Base-by-base conservation (phyloP, 306 rosid genomes). In the Rosa persica region DNA sequence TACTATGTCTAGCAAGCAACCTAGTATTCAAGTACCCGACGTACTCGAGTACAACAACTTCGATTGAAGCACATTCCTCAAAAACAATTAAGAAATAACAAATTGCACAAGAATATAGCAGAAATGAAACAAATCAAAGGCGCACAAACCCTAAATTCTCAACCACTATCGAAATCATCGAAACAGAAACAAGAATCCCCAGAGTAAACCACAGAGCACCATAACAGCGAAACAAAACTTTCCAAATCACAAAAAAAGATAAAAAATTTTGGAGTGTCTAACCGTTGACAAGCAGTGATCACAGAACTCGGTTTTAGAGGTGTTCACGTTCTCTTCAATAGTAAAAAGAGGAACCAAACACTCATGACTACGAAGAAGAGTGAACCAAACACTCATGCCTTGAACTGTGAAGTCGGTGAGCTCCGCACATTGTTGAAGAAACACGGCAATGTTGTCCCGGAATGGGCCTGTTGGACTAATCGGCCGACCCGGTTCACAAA, bases 371-470 rank as follows among this genome's bases (percentile, higher is more conserved):
- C 89, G 90, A 60, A 60, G 38, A 78, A 92, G 91, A n/a, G 96
- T 88, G 60, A 93, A 83, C 96, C 97, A 94, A 1, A 86, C 70
- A 2, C 89, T 86, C 84, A 88, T 89, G 5, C 89, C 90, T 43
- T 78, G 83, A 13, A 92, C 82, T 6, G 40, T 57, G 76, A 85
- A 85, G 17, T 87, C 97, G 78, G 87, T 89, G 6, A 73, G 79
- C 64, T 89, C 92, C 0, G 88, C 94, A 44, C 91, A 88, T 58
- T 92, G 86, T 82, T 84, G 91, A 75, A 94, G 96, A 67, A 92
- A 94, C 16, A 80, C 1, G 6, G 86, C 83, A 79, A 94, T 73
- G 69, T 89, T 92, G 6, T 94, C 93, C 2, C 92, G 89, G 57
- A 92, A 94, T 0, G 96, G 86, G 30, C 90, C 91, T 1, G 49